Base-by-base conservation (phyloP, 2,329 filamentous ascomycete species). In the Sarocladium strictum region DNA sequence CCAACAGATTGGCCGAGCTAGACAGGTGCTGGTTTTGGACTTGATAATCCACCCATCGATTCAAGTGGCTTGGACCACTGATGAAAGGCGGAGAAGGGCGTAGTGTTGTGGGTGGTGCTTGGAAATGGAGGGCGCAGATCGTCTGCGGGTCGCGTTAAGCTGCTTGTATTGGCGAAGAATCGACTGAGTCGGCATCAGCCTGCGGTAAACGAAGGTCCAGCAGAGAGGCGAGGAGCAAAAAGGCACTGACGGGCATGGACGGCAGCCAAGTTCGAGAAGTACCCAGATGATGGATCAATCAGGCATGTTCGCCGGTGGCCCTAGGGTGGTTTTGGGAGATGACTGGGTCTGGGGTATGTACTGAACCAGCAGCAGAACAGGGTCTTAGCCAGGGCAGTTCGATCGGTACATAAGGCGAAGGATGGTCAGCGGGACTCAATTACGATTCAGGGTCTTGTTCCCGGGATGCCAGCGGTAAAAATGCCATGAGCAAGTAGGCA, bases 271-370 rank as follows among this genome's bases (percentile, higher is more conserved):
- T 47, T 11, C n/a, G 27, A 21, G 47, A 27, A 35, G 43, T 51
- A 33, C 29, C 47, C 47, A 51, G 29, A 19, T 19, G 17, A 27
- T 17, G 24, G 12, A 32, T 51, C 47, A 17, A 51, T 33, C 14
- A 32, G 47, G 47, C 29, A 51, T 51, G 9, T 33, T 35, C 47
- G 26, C 47, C 47, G 47, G 23, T n/a, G 3, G 26, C 21, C 19
- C 17, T 11, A n/a, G 15, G 27, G 5, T 24, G 4, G 12, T 29
- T 33, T 33, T 32, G 26, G 47, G 14, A n/a, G 27, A 35, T n/a
- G 7, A n/a, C 26, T 49, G 47, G 27, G 27, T 35, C 47, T n/a
- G 47, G 47, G 47, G 43, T 29, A n/a, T n/a, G n/a, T n/a, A 51
- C 47, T 35, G 47, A 51, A 51, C 11, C 11, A 29, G 29, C 17